These are phyloP conservation scores for Ganoderma sinense DNA, from an alignment of 1,284 basidiomycete genomes.

Conservation along the genomic window DNA sequence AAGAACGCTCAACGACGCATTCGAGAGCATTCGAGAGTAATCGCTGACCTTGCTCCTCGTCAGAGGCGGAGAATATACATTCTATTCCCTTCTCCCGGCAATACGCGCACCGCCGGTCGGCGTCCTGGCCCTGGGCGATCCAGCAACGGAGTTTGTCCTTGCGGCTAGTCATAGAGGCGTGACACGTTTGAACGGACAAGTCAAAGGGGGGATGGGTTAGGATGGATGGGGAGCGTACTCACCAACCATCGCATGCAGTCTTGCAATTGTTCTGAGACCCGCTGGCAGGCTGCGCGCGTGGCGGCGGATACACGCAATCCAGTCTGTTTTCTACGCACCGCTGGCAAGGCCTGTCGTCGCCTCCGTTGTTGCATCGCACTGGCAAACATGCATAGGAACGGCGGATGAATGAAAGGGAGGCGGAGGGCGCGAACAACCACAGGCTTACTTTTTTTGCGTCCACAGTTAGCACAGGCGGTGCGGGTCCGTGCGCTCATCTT, in stretches of 20 bases:
- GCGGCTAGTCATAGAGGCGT: background rate
- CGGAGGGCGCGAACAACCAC: background rate
- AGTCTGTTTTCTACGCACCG: background rate
- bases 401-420: background rate
- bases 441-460: constrained; percentile 1
- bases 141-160: background rate
- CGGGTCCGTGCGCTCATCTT: background rate
- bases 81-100: background rate
- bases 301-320: background rate
- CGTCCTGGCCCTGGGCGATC: background rate
- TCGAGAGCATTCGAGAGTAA: background rate
- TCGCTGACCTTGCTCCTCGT: background rate
- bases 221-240: background rate
- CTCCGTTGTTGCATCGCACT: background rate
- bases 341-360: background rate
- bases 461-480: background rate
- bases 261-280: background rate
- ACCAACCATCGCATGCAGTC: background rate
- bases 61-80: background rate
- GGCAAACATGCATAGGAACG: background rate
- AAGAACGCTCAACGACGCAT: background rate
- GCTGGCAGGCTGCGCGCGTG: background rate
- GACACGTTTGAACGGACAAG: background rate
- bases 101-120: background rate
- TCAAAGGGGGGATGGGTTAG: background rate